These are phyloP conservation scores for Globisporangium sylvaticum DNA, from an alignment of 352 stramenopile species.

Conservation along the genomic window DNA sequence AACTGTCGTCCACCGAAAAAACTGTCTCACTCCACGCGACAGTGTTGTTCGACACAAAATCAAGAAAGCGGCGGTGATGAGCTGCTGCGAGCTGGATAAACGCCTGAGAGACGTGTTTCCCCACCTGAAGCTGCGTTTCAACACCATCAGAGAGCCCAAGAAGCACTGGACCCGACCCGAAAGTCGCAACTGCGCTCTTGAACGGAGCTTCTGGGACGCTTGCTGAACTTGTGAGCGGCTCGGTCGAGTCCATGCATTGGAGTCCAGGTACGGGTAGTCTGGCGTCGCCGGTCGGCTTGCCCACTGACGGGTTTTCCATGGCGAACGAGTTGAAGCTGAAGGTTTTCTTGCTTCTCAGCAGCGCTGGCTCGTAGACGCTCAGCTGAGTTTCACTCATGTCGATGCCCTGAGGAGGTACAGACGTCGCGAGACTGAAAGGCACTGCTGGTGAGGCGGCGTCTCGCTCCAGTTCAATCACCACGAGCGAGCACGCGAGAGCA, in stretches of 20 bases:
- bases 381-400: neutral
- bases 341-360: neutral
- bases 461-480: neutral
- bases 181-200: neutral
- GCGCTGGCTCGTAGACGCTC: neutral
- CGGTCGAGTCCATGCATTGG: neutral
- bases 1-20: neutral
- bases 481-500: neutral
- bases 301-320: neutral
- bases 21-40: neutral
- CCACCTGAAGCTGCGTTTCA: neutral
- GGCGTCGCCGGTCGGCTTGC: neutral
- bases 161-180: neutral
- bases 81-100: neutral
- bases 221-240: neutral
- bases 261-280: neutral
- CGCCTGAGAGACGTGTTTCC: neutral
- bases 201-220: neutral
- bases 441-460: neutral
- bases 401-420: neutral
- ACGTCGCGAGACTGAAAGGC: neutral
- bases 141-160: neutral
- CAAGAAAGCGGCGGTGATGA: conserved; percentile 3
- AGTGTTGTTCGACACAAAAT: neutral
- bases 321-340: neutral